phyloP scores from a whole-genome alignment of 148 eudicot genomes.

The Amaranthus cruentus region DNA sequence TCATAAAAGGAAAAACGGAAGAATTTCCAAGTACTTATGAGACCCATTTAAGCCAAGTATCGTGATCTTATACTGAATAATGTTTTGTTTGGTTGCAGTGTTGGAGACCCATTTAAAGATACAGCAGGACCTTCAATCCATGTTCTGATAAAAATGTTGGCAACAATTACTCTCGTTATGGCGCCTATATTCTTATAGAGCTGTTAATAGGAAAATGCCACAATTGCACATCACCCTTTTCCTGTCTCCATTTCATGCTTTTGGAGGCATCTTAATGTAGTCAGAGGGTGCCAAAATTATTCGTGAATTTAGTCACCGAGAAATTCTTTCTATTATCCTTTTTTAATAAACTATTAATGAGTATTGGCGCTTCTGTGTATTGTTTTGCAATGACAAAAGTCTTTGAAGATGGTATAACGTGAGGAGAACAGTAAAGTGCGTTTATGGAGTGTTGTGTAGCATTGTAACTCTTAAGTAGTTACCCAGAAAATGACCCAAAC shows the following conservation, averaged over 20 bases:
- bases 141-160: conserved; percentile 94
- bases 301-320: conserved; percentile 10
- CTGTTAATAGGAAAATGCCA: conserved; percentile 14
- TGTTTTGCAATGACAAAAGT: background rate
- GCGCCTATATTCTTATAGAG: conserved; percentile 83
- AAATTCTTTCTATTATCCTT: conserved; percentile 13
- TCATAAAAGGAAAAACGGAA: background rate
- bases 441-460: background rate
- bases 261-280: conserved; percentile 13
- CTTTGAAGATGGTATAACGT: background rate
- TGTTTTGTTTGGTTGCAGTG: conserved; percentile 46
- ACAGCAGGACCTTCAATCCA: conserved; percentile 98
- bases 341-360: conserved; percentile 9
- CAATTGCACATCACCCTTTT: conserved; percentile 8
- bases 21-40: too few relatives aligned
- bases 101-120: conserved; percentile 98
- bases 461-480: too few relatives aligned
- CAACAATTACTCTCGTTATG: conserved; percentile 96
- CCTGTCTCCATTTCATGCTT: conserved; percentile 2
- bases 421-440: background rate
- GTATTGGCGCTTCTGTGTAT: background rate
- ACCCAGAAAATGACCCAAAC: too few relatives aligned
- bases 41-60: background rate
- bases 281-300: conserved; percentile 22
- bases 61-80: background rate